These are phyloP conservation scores for Fusarium nodosum DNA, from an alignment of 2,329 filamentous ascomycete genomes.

Conservation along the genomic window DNA sequence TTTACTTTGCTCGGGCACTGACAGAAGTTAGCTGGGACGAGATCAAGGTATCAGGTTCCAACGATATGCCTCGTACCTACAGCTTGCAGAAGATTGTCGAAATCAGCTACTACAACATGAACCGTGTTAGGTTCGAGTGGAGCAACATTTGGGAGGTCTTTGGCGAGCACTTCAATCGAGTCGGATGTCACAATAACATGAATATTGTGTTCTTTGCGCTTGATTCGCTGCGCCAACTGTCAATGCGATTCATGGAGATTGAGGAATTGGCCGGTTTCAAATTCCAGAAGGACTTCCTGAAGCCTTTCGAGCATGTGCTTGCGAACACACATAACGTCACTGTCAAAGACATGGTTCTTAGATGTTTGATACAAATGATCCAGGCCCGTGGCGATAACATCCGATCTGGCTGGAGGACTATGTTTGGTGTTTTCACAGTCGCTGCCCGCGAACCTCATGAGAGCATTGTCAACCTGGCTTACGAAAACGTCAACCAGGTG, in stretches of 20 bases:
- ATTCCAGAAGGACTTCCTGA: slow-evolving; percentile 99
- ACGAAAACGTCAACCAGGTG: slow-evolving; percentile 95
- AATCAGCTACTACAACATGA: slow-evolving; percentile 99
- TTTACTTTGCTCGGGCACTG: slow-evolving; percentile 91
- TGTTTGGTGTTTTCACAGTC: slow-evolving; percentile 99
- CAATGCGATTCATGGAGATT: slow-evolving; percentile 99
- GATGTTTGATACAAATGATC: slow-evolving; percentile 99
- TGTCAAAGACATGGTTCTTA: slow-evolving; percentile 97
- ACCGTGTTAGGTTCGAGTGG: slow-evolving; percentile 97
- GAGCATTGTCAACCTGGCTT: slow-evolving; percentile 94
- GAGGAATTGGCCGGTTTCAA: slow-evolving; percentile 98
- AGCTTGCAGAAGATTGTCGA: slow-evolving; percentile 98
- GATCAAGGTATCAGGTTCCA: slow-evolving; percentile 96
- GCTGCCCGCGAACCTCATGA: slow-evolving; percentile 94
- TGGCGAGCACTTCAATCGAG: slow-evolving; percentile 98
- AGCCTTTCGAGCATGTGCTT: slow-evolving; percentile 98
- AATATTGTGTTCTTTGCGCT: slow-evolving; percentile 97
- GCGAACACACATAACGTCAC: slow-evolving; percentile 90
- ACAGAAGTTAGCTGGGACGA: slow-evolving; percentile 99
- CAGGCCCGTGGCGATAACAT: slow-evolving; percentile 97
- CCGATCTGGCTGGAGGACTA: slow-evolving; percentile 96
- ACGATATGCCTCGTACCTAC: slow-evolving; percentile 95
- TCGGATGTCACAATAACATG: slow-evolving; percentile 96
- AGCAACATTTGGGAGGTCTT: slow-evolving; percentile 97
- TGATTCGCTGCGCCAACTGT: slow-evolving; percentile 93